phyloP scores from a whole-genome alignment of 2,329 filamentous ascomycete genomes.

The Hirsutella thompsonii region DNA sequence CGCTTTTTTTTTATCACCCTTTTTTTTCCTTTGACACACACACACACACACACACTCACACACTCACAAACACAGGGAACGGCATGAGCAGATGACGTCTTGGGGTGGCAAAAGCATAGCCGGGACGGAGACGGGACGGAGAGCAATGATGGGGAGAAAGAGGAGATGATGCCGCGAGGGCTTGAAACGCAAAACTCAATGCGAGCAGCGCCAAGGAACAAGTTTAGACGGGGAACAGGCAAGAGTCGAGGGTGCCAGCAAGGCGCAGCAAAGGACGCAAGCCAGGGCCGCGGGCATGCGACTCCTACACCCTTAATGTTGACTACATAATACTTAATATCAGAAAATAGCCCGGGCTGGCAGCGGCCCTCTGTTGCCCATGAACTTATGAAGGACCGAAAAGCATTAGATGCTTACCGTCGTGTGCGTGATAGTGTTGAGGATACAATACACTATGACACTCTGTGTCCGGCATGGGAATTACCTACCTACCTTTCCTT shows the following conservation, averaged over 20 bases:
- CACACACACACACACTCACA: conserved; percentile 12
- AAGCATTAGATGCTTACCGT: no score
- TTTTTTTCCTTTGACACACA: conserved; percentile 3
- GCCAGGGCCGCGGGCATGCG: conserved; percentile 2
- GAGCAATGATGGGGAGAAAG: neutral
- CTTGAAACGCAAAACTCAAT: neutral
- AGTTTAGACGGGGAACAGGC: neutral
- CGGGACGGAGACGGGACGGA: neutral
- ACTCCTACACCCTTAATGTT: conserved; percentile 5
- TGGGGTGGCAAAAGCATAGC: neutral
- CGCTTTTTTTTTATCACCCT: conserved; percentile 17
- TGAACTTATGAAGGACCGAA: neutral
- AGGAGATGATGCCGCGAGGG: neutral
- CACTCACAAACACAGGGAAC: conserved; percentile 8
- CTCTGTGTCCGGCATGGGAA: no score
- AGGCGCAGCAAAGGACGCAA: neutral
- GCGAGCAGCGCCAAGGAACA: neutral
- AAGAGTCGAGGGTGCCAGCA: neutral
- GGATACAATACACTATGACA: no score
- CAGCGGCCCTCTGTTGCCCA: neutral
- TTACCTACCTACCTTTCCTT: no score
- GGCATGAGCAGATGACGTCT: conserved; percentile 2
- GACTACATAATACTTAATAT: conserved; percentile 12
- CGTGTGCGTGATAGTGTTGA: no score
- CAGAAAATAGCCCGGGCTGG: neutral